A percentile compares a stretch with the other conserved stretches of the same genome.
These are phyloP conservation scores for Bipolaris oryzae DNA, from an alignment of 2,329 filamentous ascomycete genomes.

Conservation along the genomic window DNA sequence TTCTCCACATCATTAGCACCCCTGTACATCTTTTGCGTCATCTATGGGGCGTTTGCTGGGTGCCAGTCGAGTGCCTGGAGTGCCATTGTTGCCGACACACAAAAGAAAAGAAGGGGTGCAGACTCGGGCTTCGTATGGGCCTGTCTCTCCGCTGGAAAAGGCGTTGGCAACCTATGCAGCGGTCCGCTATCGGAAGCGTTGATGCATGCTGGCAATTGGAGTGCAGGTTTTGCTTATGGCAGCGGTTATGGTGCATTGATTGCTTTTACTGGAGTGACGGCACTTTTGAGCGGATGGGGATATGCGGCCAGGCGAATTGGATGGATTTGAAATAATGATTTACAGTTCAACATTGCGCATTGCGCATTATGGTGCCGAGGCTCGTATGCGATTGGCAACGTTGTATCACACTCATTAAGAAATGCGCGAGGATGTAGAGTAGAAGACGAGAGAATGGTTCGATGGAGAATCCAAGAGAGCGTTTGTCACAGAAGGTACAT, in stretches of 20 bases:
- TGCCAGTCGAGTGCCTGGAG: constrained; percentile 52
- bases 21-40: constrained; percentile 52
- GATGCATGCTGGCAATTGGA: constrained; percentile 45
- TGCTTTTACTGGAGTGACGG: constrained; percentile 51
- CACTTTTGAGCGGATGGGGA: constrained; percentile 40
- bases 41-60: constrained; percentile 52
- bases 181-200: constrained; percentile 59
- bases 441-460: not conserved
- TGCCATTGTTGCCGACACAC: constrained; percentile 53
- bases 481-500: constrained; percentile 14
- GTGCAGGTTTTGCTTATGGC: constrained; percentile 51
- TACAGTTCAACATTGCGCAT: not conserved
- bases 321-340: constrained; percentile 30
- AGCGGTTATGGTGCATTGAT: constrained; percentile 52
- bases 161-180: constrained; percentile 58
- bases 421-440: not conserved
- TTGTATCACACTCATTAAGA: not conserved
- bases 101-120: constrained; percentile 41
- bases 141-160: constrained; percentile 56
- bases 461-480: constrained; percentile 5
- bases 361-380: not conserved
- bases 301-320: constrained; percentile 39
- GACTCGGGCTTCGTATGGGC: constrained; percentile 59
- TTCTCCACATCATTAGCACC: constrained; percentile 50
- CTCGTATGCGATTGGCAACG: not conserved